These are phyloP conservation scores for Mytilinidion resinicola DNA, from an alignment of 495 filamentous ascomycete genomes.

Conservation along the genomic window DNA sequence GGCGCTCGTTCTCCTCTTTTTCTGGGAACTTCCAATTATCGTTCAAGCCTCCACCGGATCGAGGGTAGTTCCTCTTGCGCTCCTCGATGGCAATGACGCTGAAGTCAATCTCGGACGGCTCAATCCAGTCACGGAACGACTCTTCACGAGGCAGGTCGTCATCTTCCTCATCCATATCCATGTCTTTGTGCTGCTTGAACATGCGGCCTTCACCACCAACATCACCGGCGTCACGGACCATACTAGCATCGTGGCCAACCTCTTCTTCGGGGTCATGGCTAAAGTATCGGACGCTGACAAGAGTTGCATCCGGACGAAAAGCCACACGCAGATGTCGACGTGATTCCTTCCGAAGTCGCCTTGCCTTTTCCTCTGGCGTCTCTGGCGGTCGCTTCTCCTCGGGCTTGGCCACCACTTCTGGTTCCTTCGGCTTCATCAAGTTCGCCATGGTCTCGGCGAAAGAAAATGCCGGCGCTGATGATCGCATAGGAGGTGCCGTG, in stretches of 20 bases:
- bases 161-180: conserved; percentile 63
- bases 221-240: conserved; percentile 62
- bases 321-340: conserved; percentile 63
- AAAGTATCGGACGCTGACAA: conserved; percentile 67
- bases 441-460: conserved; percentile 54
- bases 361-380: conserved; percentile 66
- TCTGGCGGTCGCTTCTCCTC: conserved; percentile 55
- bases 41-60: conserved; percentile 54
- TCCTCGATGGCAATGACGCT: conserved; percentile 46
- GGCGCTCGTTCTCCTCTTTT: conserved; percentile 59
- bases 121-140: conserved; percentile 41
- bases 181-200: conserved; percentile 64
- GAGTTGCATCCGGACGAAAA: conserved; percentile 66
- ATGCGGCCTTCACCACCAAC: conserved; percentile 72
- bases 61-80: conserved; percentile 51
- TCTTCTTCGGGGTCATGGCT: conserved; percentile 78
- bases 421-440: conserved; percentile 56
- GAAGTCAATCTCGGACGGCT: conserved; percentile 50
- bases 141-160: conserved; percentile 48
- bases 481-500: conserved; percentile 20
- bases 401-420: conserved; percentile 46
- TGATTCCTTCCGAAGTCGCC: conserved; percentile 71
- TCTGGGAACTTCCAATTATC: conserved; percentile 53
- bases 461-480: conserved; percentile 38
- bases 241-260: conserved; percentile 58